These are phyloP conservation scores for Fusarium transvaalense DNA, from an alignment of 2,329 filamentous ascomycete genomes.

Conservation along the genomic window DNA sequence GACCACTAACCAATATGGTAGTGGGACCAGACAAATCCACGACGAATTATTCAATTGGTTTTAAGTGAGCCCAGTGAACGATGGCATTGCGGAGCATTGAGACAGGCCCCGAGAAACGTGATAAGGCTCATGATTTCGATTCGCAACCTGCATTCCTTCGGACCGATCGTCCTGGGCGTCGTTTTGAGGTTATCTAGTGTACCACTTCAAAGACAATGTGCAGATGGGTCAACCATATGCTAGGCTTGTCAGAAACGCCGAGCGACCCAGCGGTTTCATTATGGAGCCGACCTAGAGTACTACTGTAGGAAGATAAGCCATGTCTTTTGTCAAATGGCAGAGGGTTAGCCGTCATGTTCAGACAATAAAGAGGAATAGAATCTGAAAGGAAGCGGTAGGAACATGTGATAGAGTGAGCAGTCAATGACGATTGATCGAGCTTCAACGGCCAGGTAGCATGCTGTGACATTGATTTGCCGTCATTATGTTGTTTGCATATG, in stretches of 20 bases:
- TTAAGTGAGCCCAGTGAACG: background rate
- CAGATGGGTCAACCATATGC: background rate
- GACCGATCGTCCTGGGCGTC: background rate
- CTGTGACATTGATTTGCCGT: background rate
- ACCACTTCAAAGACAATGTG: background rate
- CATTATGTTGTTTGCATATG: slow-evolving; percentile 32
- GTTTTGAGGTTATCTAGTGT: slow-evolving; percentile 3
- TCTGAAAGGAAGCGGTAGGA: background rate
- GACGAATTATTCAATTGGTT: background rate
- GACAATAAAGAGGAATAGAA: background rate
- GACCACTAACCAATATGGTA: background rate
- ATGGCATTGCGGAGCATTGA: slow-evolving; percentile 12
- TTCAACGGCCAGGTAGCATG: slow-evolving; percentile 8
- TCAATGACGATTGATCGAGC: slow-evolving; percentile 1
- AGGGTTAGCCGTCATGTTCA: background rate
- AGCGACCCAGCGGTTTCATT: background rate
- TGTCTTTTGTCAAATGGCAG: background rate
- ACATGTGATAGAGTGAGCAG: slow-evolving; percentile 22
- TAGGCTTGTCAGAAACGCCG: slow-evolving; percentile 22
- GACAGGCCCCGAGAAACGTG: slow-evolving; percentile 13
- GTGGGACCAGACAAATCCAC: background rate
- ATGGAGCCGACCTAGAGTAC: background rate
- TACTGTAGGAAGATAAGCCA: background rate
- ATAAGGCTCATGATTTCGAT: slow-evolving; percentile 15
- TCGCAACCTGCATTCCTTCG: background rate